Evolutionary conservation across 345 rosid genomes (phyloP).

Genomic region (Mangifera indica): DNA sequence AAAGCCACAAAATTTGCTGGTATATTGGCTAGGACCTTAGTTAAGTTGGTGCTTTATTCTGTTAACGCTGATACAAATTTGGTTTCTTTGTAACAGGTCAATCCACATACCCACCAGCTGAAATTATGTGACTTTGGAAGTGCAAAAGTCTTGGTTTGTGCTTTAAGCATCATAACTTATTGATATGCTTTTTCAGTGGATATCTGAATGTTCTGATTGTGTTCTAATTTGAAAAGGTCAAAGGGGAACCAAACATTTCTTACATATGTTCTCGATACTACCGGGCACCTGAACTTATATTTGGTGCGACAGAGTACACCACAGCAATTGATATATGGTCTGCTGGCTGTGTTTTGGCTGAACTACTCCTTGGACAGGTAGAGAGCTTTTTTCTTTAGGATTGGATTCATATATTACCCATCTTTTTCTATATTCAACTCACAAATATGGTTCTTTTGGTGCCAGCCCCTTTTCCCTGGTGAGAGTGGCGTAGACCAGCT

Average conservation of each 20-base stretch:
- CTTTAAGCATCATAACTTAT: neutral
- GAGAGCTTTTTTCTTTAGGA: neutral
- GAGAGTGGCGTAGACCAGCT: slow-evolving; percentile 99
- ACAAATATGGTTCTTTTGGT: slow-evolving; percentile 22
- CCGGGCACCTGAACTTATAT: slow-evolving; percentile 96
- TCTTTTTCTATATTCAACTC: neutral
- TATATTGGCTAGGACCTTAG: slow-evolving; percentile 25
- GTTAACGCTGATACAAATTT: neutral
- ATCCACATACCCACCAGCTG: slow-evolving; percentile 97
- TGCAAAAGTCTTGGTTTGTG: slow-evolving; percentile 90
- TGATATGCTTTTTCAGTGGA: neutral
- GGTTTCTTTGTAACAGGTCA: slow-evolving; percentile 51
- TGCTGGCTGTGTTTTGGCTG: slow-evolving; percentile 95
- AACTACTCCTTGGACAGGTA: slow-evolving; percentile 93
- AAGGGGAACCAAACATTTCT: slow-evolving; percentile 94
- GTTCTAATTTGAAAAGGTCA: slow-evolving; percentile 53
- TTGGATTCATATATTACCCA: neutral
- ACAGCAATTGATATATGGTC: slow-evolving; percentile 99
- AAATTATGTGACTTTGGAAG: slow-evolving; percentile 97
- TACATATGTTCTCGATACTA: slow-evolving; percentile 96
- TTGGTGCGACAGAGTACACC: slow-evolving; percentile 96
- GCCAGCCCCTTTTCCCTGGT: slow-evolving; percentile 92
- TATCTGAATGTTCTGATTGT: slow-evolving; percentile 13
- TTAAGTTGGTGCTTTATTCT: neutral
- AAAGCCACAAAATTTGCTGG: slow-evolving; percentile 97